These are phyloP conservation scores for Cinchona pubescens DNA, from an alignment of 257 asterid genomes.

Conservation along the genomic window DNA sequence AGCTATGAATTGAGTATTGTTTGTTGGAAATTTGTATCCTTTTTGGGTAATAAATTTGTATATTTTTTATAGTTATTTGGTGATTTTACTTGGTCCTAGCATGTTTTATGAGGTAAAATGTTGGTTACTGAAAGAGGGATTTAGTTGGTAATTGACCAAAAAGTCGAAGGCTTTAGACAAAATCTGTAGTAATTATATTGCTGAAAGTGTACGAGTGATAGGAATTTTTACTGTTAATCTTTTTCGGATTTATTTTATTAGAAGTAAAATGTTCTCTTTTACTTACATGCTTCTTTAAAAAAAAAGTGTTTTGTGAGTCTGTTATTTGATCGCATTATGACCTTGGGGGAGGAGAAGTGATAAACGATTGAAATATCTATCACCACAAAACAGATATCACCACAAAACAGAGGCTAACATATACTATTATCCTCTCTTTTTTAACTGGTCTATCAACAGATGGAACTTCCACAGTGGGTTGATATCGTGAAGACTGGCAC, in stretches of 20 bases:
- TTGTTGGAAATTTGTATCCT: too few relatives aligned
- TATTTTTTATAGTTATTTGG: too few relatives aligned
- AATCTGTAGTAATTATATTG: neutral
- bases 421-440: neutral
- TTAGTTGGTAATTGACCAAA: neutral
- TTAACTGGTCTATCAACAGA: conserved; percentile 24
- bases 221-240: too few relatives aligned
- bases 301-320: neutral
- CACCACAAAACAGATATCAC: neutral
- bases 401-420: neutral
- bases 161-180: neutral
- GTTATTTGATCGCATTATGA: too few relatives aligned
- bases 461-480: conserved; percentile 90
- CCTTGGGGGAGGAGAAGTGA: too few relatives aligned
- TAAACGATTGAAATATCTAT: too few relatives aligned
- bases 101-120: neutral
- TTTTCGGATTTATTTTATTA: too few relatives aligned
- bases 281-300: neutral
- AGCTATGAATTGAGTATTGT: too few relatives aligned
- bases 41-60: too few relatives aligned
- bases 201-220: neutral
- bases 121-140: neutral
- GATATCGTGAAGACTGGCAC: conserved; percentile 89
- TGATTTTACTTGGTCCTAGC: neutral
- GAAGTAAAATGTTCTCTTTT: too few relatives aligned